Evolutionary conservation across 805 yeast genomes (phyloP).

Genomic region (Metschnikowia aberdeeniae): DNA sequence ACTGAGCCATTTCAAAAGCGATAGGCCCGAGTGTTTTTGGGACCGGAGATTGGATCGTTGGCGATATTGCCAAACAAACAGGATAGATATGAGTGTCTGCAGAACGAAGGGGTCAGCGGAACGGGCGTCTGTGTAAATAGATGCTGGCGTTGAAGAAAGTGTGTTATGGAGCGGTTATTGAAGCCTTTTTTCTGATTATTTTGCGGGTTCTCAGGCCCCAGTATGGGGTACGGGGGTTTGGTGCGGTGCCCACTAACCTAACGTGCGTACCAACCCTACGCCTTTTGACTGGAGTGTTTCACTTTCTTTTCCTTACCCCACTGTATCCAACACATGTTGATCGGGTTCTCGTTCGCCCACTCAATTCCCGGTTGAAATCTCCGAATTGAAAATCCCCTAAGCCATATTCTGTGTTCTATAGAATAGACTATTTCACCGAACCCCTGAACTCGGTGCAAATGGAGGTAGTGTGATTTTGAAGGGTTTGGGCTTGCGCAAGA

Average conservation of each 20-base stretch:
- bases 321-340: too few relatives aligned
- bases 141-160: neutral
- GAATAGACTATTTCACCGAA: too few relatives aligned
- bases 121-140: neutral
- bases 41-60: neutral
- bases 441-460: too few relatives aligned
- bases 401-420: too few relatives aligned
- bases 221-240: slow-evolving; percentile 6
- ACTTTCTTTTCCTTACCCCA: too few relatives aligned
- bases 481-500: too few relatives aligned
- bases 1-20: slow-evolving; percentile 27
- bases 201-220: slow-evolving; percentile 3
- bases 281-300: too few relatives aligned
- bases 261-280: too few relatives aligned
- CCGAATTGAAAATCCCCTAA: too few relatives aligned
- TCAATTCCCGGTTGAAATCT: too few relatives aligned
- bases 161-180: neutral
- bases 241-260: neutral
- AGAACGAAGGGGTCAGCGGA: neutral
- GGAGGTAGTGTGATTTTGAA: too few relatives aligned
- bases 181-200: neutral
- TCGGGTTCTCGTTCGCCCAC: too few relatives aligned
- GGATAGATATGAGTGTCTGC: neutral
- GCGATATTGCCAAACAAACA: neutral
- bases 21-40: neutral